phyloP scores from a whole-genome alignment of 1,284 basidiomycete genomes.

The Neotropicomus parvogracilis region DNA sequence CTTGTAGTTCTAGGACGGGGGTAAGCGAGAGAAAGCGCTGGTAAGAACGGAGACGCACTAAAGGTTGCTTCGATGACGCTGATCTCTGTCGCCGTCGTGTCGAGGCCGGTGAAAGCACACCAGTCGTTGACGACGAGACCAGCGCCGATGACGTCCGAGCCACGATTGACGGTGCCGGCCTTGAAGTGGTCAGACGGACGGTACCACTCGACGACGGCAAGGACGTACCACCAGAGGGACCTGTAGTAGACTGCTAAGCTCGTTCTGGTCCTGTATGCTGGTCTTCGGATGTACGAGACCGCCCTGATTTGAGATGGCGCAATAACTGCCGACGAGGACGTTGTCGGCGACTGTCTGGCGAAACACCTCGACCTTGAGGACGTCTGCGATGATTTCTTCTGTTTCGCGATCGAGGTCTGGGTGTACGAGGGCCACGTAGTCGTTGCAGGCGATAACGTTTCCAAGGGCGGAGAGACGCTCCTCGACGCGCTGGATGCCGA shows the following conservation, averaged over 20 bases:
- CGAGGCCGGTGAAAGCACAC: constrained; percentile 95
- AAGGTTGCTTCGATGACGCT: constrained; percentile 97
- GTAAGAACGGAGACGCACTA: constrained; percentile 57
- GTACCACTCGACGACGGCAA: not conserved
- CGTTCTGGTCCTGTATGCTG: constrained; percentile 95
- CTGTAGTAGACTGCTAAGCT: constrained; percentile 92
- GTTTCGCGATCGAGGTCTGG: constrained; percentile 98
- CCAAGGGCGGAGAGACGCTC: constrained; percentile 95
- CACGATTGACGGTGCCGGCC: constrained; percentile 98
- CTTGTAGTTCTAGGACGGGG: constrained; percentile 70
- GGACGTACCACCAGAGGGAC: constrained; percentile 86
- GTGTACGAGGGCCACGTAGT: constrained; percentile 95
- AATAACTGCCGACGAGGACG: constrained; percentile 95
- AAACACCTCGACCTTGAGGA: constrained; percentile 99
- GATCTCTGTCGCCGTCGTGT: constrained; percentile 98
- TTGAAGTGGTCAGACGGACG: constrained; percentile 30
- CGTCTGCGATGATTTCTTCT: constrained; percentile 99
- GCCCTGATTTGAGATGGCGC: constrained; percentile 92
- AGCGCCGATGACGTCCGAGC: constrained; percentile 96
- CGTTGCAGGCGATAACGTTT: constrained; percentile 98
- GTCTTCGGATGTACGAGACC: constrained; percentile 98
- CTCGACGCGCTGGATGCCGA: constrained; percentile 94
- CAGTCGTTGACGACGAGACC: constrained; percentile 98
- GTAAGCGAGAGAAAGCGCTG: constrained; percentile 2
- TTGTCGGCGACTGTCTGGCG: constrained; percentile 96